These are phyloP conservation scores for Macrophomina phaseolina DNA, from an alignment of 2,329 filamentous ascomycete species.

Conservation along the genomic window DNA sequence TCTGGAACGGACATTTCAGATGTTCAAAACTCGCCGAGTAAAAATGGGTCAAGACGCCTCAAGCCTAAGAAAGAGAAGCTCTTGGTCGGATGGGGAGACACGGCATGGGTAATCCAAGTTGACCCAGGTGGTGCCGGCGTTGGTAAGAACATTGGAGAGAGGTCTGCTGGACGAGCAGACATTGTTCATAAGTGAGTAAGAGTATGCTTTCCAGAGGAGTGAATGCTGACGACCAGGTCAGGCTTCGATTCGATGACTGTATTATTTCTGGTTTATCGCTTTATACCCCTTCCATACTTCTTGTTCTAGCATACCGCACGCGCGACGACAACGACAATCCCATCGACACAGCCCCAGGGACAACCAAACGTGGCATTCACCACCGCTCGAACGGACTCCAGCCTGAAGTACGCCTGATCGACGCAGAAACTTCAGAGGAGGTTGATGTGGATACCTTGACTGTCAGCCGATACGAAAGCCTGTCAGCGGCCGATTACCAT, in stretches of 20 bases:
- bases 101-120: slow-evolving; percentile 94
- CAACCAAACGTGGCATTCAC: slow-evolving; percentile 65
- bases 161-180: slow-evolving; percentile 78
- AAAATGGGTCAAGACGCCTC: slow-evolving; percentile 41
- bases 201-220: background rate
- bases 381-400: slow-evolving; percentile 79
- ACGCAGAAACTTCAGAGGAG: slow-evolving; percentile 81
- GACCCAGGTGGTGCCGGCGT: slow-evolving; percentile 73
- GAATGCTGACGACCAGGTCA: slow-evolving; percentile 48
- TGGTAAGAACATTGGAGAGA: slow-evolving; percentile 72
- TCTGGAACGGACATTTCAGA: slow-evolving; percentile 37
- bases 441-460: slow-evolving; percentile 85
- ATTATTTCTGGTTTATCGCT: slow-evolving; percentile 96
- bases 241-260: slow-evolving; percentile 88
- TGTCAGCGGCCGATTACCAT: slow-evolving; percentile 92
- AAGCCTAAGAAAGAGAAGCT: slow-evolving; percentile 69
- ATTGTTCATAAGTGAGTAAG: slow-evolving; percentile 85
- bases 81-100: slow-evolving; percentile 93
- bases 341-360: slow-evolving; percentile 56
- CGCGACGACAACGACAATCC: slow-evolving; percentile 71
- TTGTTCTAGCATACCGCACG: slow-evolving; percentile 89
- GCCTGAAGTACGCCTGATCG: slow-evolving; percentile 89
- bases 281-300: slow-evolving; percentile 89
- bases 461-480: slow-evolving; percentile 82
- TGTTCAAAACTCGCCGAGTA: slow-evolving; percentile 50